Evolutionary conservation across 2,329 filamentous ascomycete species (phyloP), one percentile per base, ranked within the genome.

Genomic region (Grosmannia serpens): DNA sequence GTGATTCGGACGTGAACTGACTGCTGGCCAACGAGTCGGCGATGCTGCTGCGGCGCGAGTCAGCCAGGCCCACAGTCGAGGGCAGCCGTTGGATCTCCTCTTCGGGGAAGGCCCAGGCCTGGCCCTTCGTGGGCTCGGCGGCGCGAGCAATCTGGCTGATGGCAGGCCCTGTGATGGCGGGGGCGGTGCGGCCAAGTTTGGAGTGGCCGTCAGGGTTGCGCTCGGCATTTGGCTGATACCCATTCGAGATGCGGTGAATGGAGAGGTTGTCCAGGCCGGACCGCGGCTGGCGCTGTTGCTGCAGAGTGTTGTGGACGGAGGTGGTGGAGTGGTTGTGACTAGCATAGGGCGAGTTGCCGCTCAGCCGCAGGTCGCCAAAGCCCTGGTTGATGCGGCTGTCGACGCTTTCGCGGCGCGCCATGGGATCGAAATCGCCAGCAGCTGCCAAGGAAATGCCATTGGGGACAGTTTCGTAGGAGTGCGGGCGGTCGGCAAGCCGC

Each of bases 61-160:
- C 82, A 51, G 80, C 73, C 44, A 82, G 82, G 53, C 75, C 70
- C 67, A 77, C 77, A 41, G 71, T 74, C 59, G 67, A 77, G 7
- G 75, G 73, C 53, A 75, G 67, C 58, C 78, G 72, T 60, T 81
- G 77, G 3, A 87, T 83, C 56, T 85, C 81, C 57, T 87, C 83
- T 67, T 89, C 88, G 1, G 88, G 88, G 65, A 91, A 91, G 64
- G 88, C 88, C 88, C 88, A 92, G 5, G 88, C 86, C 69, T 87
- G 88, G 68, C 88, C 88, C 70, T 90, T 90, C 13, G 87, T 91
- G 6, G 88, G 88, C 68, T 89, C 86, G 33, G 87, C 85, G 46
- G 88, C 88, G 64, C 76, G 85, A 67, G 82, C 86, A 74, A 79
- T 88, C 67, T 75, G 82, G 71, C 77, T 81, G 57, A 75, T 84